Evolutionary conservation across 257 asterid species (phyloP), one percentile per base, ranked within the genome.

Genomic region (Capsicum chinense): DNA sequence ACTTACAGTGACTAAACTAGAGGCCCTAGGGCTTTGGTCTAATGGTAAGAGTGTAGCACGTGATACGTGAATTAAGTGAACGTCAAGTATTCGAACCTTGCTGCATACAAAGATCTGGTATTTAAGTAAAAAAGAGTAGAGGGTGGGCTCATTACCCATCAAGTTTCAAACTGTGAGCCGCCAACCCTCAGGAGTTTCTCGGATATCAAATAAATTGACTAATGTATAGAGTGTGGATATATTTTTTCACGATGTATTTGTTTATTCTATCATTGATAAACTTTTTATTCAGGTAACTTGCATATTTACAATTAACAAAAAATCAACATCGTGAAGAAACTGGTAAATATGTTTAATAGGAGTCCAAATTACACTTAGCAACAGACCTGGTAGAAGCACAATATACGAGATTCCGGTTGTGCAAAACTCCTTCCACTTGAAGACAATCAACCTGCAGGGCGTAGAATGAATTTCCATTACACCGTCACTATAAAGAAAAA

Each of bases 381-480:
- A 83, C 21, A 84, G 86, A 96, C 99, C 99, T 96, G 66, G 99
- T 96, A 81, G 99, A 94, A 85, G 99, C 99, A 87, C 97, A 92
- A 83, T 96, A 96, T 83, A 96, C 98, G 84, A 96, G 98, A 88
- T 96, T 96, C 62, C 95, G 92, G 67, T 88, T 93, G 85, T 94
- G 92, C 90, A 96, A 89, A 81, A 96, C 99, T 85, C 99, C 99
- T 84, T 96, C 98, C 91, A 96, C 98, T 89, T 90, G 97, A 85
- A 96, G 98, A 90, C 99, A 96, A 80, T 93, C 97, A 90, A 94
- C 99, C 99, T 96, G 91, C 79, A 88, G 63, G 86, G 85, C 21
- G 64, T 54, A 56, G 63, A 73, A 80, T 21, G 66, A 60, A 57
- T 73, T 9, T 74, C 54, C 17, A 50, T 86, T 54, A 56, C 48